Evolutionary conservation across 768 basidiomycete species (phyloP).

Genomic region (Saitozyma podzolica): DNA sequence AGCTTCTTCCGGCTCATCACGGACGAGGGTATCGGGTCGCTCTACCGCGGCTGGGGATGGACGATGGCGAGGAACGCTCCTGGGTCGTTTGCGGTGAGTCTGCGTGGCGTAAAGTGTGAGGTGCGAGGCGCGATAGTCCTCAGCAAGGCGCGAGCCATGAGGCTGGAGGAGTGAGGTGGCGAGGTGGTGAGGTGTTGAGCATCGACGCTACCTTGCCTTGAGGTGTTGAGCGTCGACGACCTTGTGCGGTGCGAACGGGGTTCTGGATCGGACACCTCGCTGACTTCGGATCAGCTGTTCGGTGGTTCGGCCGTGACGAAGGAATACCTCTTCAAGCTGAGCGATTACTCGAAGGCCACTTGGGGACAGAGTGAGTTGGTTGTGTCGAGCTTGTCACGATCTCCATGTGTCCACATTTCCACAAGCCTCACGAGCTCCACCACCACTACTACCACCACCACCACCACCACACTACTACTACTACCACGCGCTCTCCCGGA

Average conservation of each 20-base stretch:
- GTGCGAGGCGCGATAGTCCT: no score
- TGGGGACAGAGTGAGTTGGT: constrained; percentile 72
- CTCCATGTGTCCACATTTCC: no score
- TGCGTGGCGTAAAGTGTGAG: no score
- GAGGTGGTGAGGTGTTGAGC: no score
- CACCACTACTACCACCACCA: no score
- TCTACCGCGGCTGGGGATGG: constrained; percentile 99
- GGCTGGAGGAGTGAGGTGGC: no score
- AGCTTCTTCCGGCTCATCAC: constrained; percentile 83
- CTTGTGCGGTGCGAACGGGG: background rate
- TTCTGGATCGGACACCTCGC: background rate
- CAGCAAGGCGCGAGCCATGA: no score
- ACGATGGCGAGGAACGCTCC: constrained; percentile 97
- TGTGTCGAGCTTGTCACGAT: background rate
- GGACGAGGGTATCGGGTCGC: constrained; percentile 78
- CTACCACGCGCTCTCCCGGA: no score
- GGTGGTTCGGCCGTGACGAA: constrained; percentile 94
- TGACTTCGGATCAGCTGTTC: constrained; percentile 67
- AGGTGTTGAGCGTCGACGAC: no score
- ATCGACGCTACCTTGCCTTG: no score
- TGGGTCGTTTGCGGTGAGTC: constrained; percentile 83
- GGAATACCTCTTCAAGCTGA: constrained; percentile 83
- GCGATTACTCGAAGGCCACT: constrained; percentile 91
- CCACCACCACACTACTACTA: no score
- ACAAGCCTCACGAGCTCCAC: no score